A percentile compares a stretch with the other conserved stretches of the same genome.
Conservation (phyloP, 2,329 filamentous ascomycete species). For the Triangularia setosa region DNA sequence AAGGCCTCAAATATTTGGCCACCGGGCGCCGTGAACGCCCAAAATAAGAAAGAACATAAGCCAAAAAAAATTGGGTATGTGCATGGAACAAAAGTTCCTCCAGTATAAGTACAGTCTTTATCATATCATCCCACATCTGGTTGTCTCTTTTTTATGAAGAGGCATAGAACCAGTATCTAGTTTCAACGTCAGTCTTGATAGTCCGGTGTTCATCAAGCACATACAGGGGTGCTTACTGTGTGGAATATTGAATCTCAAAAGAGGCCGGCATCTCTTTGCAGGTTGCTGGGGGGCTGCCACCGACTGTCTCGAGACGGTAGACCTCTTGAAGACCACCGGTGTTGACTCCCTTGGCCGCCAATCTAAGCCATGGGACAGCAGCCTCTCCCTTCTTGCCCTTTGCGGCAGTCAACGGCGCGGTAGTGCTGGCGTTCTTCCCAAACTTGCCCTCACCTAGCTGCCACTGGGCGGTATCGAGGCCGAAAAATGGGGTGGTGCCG, state of each 20-base stretch:
- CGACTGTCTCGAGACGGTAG: slow-evolving; percentile 80
- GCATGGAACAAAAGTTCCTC: neutral
- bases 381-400: slow-evolving; percentile 59
- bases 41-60: neutral
- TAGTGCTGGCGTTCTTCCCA: slow-evolving; percentile 56
- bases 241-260: slow-evolving; percentile 76
- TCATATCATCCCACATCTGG: neutral
- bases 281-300: slow-evolving; percentile 69
- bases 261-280: slow-evolving; percentile 61
- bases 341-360: slow-evolving; percentile 53
- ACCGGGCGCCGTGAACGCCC: slow-evolving; percentile 7
- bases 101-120: neutral
- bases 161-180: slow-evolving; percentile 24
- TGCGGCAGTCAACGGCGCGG: slow-evolving; percentile 60
- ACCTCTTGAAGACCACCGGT: slow-evolving; percentile 67
- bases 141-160: neutral
- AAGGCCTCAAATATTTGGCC: neutral
- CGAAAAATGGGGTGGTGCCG: slow-evolving; percentile 71
- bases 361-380: slow-evolving; percentile 77
- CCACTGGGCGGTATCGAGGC: slow-evolving; percentile 58
- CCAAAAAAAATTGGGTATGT: neutral
- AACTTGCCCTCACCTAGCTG: slow-evolving; percentile 59
- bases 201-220: neutral
- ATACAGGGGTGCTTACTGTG: slow-evolving; percentile 61
- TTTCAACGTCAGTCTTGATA: slow-evolving; percentile 6